Percentiles rank a stretch among this genome's conserved stretches.
These are phyloP conservation scores for Colletotrichum sp. DNA, from an alignment of 2,329 filamentous ascomycete species.

Conservation along the genomic window DNA sequence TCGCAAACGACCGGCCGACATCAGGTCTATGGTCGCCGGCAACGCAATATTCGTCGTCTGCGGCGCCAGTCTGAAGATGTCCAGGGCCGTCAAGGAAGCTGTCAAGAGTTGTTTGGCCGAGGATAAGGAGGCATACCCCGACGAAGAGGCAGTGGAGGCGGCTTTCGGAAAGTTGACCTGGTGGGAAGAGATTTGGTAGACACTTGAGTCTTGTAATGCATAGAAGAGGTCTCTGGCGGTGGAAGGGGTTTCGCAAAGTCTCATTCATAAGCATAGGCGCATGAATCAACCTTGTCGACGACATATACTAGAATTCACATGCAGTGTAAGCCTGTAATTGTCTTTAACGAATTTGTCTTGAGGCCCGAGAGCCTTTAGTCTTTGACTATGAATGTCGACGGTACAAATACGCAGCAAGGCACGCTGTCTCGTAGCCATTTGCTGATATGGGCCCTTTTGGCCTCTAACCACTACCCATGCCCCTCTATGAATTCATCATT, in stretches of 20 bases:
- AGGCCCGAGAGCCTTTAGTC: neutral
- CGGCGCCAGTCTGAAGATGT: constrained; percentile 64
- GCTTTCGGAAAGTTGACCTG: constrained; percentile 42
- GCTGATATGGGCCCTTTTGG: neutral
- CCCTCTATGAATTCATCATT: neutral
- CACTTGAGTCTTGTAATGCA: neutral
- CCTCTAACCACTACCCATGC: neutral
- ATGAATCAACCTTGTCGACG: neutral
- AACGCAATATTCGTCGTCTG: constrained; percentile 57
- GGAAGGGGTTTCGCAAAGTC: neutral
- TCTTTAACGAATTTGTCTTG: neutral
- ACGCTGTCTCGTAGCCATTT: neutral
- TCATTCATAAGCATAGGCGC: neutral
- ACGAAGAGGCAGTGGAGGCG: constrained; percentile 41
- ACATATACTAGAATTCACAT: neutral
- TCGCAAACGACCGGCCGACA: constrained; percentile 41
- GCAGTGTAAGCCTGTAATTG: neutral
- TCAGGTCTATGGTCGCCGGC: constrained; percentile 41
- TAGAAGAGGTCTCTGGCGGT: neutral
- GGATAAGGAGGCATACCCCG: constrained; percentile 34
- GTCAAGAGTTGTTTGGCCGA: constrained; percentile 52
- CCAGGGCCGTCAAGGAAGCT: constrained; percentile 56
- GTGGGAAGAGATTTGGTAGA: constrained; percentile 67
- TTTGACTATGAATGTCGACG: neutral
- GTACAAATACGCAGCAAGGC: neutral